Evolutionary conservation across 768 basidiomycete genomes (phyloP), one percentile per base, ranked within the genome.

Genomic region (Ramaria sp.): DNA sequence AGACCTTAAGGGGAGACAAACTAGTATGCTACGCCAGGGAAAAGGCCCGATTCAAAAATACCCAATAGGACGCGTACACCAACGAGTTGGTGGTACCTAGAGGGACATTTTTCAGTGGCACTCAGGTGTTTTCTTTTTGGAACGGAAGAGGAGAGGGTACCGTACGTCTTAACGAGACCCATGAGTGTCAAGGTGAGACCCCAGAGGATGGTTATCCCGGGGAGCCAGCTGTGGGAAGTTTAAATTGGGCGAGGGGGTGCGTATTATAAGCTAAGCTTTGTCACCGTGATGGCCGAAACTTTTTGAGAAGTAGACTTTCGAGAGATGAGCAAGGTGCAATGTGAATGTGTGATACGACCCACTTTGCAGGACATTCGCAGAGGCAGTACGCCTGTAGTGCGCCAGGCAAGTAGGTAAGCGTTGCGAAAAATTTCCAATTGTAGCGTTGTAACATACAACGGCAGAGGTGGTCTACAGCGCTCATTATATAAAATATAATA

Each of bases 291-390:
- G 85, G 85, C 27, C 78, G 73, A 61, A 84, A 73, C 36, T 72
- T 73, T 62, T 83, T 84, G 28, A 85, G 67, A 4, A 82, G 75
- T 39, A 83, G 59, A 60, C 61, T 69, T 50, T 8, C 3, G 32
- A 10, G 8, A 34, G 9, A 3, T 34, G 32, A 34, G 1, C 13
- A 8, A 34, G 32, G 32, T 34, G 32, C 7, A 8, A 34, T 8
- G 8, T n/a, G 32, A 13, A 34, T 2, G 32, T 4, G 8, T 3
- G 32, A 13, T 9, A 8, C 10, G 7, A 61, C 72, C 32, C 57
- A 84, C 82, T 87, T 88, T 25, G 81, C 76, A 0, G 84, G 84
- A 56, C 78, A 82, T 67, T 86, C 84, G 55, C 81, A 82, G 0
- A n/a, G n/a, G n/a, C n/a, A n/a, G n/a, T n/a, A n/a, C n/a, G n/a